phyloP scores from a whole-genome alignment of 352 stramenopile genomes.

The Phytophthora kernoviae region DNA sequence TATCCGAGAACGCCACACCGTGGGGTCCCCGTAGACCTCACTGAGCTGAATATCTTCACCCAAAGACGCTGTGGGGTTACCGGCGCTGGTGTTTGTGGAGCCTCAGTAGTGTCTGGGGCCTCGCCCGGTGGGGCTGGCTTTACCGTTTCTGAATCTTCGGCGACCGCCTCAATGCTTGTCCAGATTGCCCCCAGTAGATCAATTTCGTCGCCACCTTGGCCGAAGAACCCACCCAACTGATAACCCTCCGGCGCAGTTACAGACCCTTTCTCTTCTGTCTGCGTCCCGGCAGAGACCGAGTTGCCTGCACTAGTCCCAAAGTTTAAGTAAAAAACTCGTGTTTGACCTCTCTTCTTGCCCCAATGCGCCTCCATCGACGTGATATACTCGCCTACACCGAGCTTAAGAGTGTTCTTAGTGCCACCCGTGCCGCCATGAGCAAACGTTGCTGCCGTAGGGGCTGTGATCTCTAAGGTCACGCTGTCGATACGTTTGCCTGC shows the following conservation, averaged over 20 bases:
- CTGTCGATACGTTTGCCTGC: constrained; percentile 13
- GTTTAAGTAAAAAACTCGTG: constrained; percentile 22
- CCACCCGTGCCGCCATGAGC: constrained; percentile 15
- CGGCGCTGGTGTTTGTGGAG: too few relatives aligned
- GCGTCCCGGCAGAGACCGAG: constrained; percentile 13
- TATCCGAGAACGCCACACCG: constrained; percentile 14
- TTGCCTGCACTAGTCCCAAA: constrained; percentile 20
- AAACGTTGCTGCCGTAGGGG: constrained; percentile 9
- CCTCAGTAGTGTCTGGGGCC: neutral
- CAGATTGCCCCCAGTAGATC: constrained; percentile 18
- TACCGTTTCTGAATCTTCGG: constrained; percentile 1
- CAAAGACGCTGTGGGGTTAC: too few relatives aligned
- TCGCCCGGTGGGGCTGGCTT: too few relatives aligned
- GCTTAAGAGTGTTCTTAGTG: constrained; percentile 12
- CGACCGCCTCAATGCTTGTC: constrained; percentile 17
- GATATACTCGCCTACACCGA: constrained; percentile 9
- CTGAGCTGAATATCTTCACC: constrained; percentile 14
- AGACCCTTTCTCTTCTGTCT: constrained; percentile 15
- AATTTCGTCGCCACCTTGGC: constrained; percentile 19
- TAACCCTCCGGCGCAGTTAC: constrained; percentile 22
- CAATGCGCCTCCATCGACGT: constrained; percentile 24
- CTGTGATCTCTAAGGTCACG: constrained; percentile 9
- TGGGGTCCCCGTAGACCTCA: constrained; percentile 9
- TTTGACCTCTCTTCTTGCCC: constrained; percentile 11
- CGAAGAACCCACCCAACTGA: constrained; percentile 23